Percentiles rank a stretch among this genome's conserved stretches.
Conservation (phyloP, 306 rosid species). For the Luffa acutangula region DNA sequence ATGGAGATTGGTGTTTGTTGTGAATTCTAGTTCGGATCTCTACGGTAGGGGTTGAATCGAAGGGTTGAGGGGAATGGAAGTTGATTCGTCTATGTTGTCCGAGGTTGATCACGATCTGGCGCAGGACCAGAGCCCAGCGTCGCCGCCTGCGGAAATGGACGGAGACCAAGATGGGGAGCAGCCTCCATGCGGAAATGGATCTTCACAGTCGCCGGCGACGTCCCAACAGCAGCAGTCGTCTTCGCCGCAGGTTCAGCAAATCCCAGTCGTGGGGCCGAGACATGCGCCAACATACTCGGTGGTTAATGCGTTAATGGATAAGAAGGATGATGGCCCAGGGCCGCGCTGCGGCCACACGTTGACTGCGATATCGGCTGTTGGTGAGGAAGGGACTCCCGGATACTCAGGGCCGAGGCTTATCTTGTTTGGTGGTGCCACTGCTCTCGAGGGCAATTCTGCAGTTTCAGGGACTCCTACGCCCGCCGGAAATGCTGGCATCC, state of each 20-base stretch:
- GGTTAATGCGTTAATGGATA: constrained; percentile 76
- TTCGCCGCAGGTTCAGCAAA: constrained; percentile 49
- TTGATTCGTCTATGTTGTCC: constrained; percentile 78
- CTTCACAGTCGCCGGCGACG: constrained; percentile 24
- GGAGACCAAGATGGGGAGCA: constrained; percentile 53
- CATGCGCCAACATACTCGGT: constrained; percentile 88
- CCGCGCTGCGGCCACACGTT: constrained; percentile 98
- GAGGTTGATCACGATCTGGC: constrained; percentile 77
- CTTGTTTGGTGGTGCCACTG: constrained; percentile 98
- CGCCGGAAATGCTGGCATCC: constrained; percentile 96
- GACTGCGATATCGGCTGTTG: constrained; percentile 93
- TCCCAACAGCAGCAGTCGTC: constrained; percentile 25
- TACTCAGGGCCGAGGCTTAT: constrained; percentile 82
- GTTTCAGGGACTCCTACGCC: constrained; percentile 91
- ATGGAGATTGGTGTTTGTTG: constrained; percentile 29
- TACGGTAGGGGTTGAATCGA: constrained; percentile 39
- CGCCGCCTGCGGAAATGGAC: constrained; percentile 34
- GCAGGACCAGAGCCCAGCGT: constrained; percentile 29
- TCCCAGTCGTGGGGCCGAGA: constrained; percentile 75
- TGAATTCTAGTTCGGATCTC: constrained; percentile 63
- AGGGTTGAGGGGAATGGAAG: constrained; percentile 62
- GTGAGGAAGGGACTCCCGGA: constrained; percentile 87
- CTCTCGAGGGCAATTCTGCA: constrained; percentile 97
- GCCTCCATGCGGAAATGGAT: constrained; percentile 34
- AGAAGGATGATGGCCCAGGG: constrained; percentile 99